Evolutionary conservation across 768 basidiomycete species (phyloP).

Genomic region (Mycena venus): DNA sequence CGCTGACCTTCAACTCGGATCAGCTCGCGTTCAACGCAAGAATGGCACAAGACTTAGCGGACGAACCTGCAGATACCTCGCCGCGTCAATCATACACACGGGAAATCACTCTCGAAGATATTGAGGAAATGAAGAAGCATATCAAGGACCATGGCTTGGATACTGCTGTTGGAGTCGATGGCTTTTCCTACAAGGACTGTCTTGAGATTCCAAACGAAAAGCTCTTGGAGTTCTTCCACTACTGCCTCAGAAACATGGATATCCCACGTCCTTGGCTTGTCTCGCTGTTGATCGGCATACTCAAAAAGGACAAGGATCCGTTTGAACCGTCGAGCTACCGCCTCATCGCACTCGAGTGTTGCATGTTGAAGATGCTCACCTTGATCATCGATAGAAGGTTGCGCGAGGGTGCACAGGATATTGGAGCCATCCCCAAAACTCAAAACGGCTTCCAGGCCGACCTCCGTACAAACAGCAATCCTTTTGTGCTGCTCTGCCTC

Average conservation of each 20-base stretch:
- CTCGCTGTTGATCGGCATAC: background rate
- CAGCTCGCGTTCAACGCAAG: background rate
- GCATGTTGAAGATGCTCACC: background rate
- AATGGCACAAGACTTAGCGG: background rate
- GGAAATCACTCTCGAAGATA: too few species aligned
- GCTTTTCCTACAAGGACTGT: background rate
- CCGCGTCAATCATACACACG: too few species aligned
- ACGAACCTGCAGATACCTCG: background rate
- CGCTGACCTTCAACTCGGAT: background rate
- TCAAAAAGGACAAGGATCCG: background rate
- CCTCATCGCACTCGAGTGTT: background rate
- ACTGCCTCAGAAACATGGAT: background rate
- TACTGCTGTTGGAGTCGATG: too few species aligned
- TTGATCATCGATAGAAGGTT: background rate
- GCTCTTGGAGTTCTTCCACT: background rate
- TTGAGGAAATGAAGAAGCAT: too few species aligned
- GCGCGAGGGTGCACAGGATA: background rate
- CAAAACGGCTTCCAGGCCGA: background rate
- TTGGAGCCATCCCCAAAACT: background rate
- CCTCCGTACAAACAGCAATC: background rate
- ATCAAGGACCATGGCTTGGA: too few species aligned
- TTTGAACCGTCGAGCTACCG: background rate
- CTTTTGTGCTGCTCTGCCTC: background rate
- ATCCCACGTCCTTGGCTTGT: background rate
- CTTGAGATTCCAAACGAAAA: background rate